Evolutionary conservation across 768 basidiomycete species (phyloP), one percentile per base, ranked within the genome.

Genomic region (Amanita pseudoporphyria): DNA sequence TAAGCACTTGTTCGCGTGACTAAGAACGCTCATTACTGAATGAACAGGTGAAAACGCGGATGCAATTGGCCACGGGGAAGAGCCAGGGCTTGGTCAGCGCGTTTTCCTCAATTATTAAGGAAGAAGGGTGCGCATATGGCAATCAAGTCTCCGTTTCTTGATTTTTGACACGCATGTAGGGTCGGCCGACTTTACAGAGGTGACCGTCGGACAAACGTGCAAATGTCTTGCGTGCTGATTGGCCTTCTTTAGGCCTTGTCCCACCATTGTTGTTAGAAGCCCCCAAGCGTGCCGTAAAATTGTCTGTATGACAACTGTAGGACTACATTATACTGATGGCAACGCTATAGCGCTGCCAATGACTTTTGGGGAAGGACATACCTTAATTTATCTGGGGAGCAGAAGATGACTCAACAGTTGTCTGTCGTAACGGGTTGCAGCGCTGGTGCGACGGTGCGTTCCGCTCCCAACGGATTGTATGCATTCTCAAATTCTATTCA

Each of bases 251-350:
- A 87, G 85, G 95, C 57, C 81, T 99, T 52, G 84, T 93, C n/a
- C 92, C 96, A 9, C 96, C 96, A 14, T 67, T 99, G 9, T 78
- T 98, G 59, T 71, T 99, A 39, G 96, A 99, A 67, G 96, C 96
- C 13, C 96, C 96, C 1, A 99, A 99, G 71, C 84, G 96, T 67
- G 96, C 96, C 13, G 88, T 93, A 42, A 99, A 98, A 77, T 89
- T 88, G 86, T 87, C 55, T 54, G 81, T 70, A 18, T 28, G 19
- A 18, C 45, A 31, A 18, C 42, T 31, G 30, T 24, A 4, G 36
- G 19, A 47, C 19, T 44, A 31, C 7, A 22, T 33, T n/a, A 16
- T 30, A n/a, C 31, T 37, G 38, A 16, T 46, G 26, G 46, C 58
- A 33, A 53, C 24, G 32, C 6, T 51, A 31, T 52, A 55, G 58